A percentile compares a stretch with the other conserved stretches of the same genome.
phyloP scores from a whole-genome alignment of 192 early-diverging fungal species.

The Powellomyces hirtus region DNA sequence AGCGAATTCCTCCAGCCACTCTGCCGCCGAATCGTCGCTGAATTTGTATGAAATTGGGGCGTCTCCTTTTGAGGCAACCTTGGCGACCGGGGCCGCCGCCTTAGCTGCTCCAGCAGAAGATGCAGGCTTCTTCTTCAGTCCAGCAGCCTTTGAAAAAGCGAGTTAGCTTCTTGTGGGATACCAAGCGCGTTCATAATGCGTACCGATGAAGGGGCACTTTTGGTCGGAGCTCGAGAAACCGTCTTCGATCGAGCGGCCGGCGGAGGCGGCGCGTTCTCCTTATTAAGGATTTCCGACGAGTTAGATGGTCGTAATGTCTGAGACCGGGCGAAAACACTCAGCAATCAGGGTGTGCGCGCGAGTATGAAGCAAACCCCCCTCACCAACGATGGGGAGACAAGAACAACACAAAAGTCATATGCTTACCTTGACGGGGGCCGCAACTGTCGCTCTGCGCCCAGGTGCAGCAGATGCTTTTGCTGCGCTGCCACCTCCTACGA shows the following conservation, averaged over 20 bases:
- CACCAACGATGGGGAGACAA: too few species aligned
- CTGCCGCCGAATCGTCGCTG: slow-evolving; percentile 65
- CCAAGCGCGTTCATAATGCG: too few species aligned
- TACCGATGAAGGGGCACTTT: not conserved
- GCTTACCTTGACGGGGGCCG: not conserved
- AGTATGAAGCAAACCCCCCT: not conserved
- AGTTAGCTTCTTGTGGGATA: too few species aligned
- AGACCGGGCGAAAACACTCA: not conserved
- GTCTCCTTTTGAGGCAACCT: slow-evolving; percentile 31
- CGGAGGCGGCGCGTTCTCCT: not conserved
- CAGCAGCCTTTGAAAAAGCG: too few species aligned
- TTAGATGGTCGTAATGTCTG: not conserved
- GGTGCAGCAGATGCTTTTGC: not conserved
- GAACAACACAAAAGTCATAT: not conserved
- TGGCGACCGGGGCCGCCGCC: slow-evolving; percentile 27
- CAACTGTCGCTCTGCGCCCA: not conserved
- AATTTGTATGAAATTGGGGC: slow-evolving; percentile 65
- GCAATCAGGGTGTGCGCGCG: not conserved
- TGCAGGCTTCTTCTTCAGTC: not conserved
- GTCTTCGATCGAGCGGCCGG: not conserved
- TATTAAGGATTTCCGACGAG: not conserved
- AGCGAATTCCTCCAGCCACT: slow-evolving; percentile 59
- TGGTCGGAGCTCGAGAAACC: not conserved
- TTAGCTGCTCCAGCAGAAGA: slow-evolving; percentile 2
- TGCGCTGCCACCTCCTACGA: not conserved